Conservation (phyloP, 495 filamentous ascomycete genomes). For the Talaromyces adpressus region DNA sequence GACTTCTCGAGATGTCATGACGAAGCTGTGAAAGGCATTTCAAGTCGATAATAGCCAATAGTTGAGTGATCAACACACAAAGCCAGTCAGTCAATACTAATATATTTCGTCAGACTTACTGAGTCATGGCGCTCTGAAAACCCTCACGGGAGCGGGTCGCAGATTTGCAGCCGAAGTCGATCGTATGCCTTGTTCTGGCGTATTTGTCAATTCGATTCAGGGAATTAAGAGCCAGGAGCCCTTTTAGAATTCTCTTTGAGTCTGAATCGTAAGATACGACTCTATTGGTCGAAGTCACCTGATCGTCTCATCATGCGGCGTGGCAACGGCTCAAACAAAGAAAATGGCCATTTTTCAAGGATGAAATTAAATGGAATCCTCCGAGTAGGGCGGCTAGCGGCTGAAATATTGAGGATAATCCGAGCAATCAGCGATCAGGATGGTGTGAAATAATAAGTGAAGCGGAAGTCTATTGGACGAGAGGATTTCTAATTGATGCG, state of each 20-base stretch:
- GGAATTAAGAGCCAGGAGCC: background rate
- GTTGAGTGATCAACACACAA: background rate
- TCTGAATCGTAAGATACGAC: background rate
- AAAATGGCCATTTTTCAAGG: background rate
- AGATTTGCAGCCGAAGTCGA: constrained; percentile 1
- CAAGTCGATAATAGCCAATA: background rate
- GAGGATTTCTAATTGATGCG: background rate
- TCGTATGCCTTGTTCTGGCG: background rate
- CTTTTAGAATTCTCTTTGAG: background rate
- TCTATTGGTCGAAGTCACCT: constrained; percentile 4
- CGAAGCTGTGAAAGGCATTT: background rate
- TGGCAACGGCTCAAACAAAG: constrained; percentile 9
- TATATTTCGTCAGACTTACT: background rate
- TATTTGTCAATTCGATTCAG: background rate
- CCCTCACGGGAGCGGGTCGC: background rate
- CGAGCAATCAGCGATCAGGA: constrained; percentile 1
- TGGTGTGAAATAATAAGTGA: background rate
- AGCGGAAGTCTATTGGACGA: background rate
- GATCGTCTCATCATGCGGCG: constrained; percentile 8
- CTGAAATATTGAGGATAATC: constrained; percentile 4
- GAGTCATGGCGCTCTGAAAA: background rate
- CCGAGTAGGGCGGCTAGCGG: constrained; percentile 6
- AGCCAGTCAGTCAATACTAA: background rate
- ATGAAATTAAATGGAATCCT: background rate
- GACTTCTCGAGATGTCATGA: background rate